Base-by-base conservation (phyloP, 2,329 filamentous ascomycete genomes). In the Nannizziopsis arthrosporioides region DNA sequence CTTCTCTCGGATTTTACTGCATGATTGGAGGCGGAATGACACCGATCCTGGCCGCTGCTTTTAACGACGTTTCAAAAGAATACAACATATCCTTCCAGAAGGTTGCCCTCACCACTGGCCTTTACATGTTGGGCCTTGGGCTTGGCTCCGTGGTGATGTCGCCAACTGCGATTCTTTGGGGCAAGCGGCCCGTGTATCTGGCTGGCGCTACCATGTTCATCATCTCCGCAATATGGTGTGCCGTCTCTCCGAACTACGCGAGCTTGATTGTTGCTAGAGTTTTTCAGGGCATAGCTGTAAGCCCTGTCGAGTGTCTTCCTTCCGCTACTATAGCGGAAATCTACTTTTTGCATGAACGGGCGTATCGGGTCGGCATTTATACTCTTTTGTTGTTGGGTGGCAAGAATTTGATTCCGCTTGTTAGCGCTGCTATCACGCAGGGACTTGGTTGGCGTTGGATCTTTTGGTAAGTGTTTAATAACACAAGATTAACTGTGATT, bases 301-400 rank as follows among this genome's bases (percentile, higher is more conserved):
- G 85, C 55, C 87, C 88, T 0, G 86, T 94, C 7, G 90, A 96
- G 64, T 94, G 88, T 59, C 74, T 96, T 27, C 90, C 90, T 0
- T 94, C 87, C 3, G 89, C 90, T 12, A 94, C 88, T 0, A 90
- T 96, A 58, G 88, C 89, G 2, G 90, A 96, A 65, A 95, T 96
- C 51, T 96, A 89, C 70, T 95, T 94, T 61, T 72, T 96, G 15
- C 90, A 96, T 59, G 90, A 96, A 67, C 77, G 90, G 52, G 90
- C 90, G 0, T 96, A 89, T 62, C 82, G 90, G 3, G 80, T 96
- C 39, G 92, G 92, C 8, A 88, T 96, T 18, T 96, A 96, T 61
- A 95, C 89, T 0, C 68, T 96, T 15, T 71, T 96, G 5, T 73
- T 96, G 10, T 75, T 96, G 0, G 85, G 89, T 11, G 88, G 89